These are phyloP conservation scores for Coccomyxa subellipsoidea DNA, from an alignment of 163 green algal genomes.

Conservation along the genomic window DNA sequence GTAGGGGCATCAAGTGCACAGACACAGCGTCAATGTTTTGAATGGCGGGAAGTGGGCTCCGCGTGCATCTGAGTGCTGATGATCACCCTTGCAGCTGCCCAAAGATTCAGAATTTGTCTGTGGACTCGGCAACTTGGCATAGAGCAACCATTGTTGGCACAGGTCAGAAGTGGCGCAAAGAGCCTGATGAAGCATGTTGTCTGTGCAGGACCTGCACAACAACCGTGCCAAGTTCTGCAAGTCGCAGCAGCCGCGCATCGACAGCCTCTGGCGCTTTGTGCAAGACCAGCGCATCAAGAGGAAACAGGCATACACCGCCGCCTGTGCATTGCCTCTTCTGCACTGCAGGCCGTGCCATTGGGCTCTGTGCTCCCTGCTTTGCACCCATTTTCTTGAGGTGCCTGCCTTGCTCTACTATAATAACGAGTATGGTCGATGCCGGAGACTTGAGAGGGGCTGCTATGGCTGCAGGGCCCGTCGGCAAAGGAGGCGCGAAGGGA, in stretches of 20 bases:
- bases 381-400: neutral
- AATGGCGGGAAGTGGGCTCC: no score
- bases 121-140: no score
- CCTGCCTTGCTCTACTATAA: neutral
- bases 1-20: no score
- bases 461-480: constrained; percentile 26
- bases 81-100: no score
- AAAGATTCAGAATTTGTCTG: no score
- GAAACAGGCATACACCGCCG: constrained; percentile 20
- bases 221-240: constrained; percentile 21
- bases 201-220: constrained; percentile 33
- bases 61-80: no score
- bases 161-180: no score
- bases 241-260: constrained; percentile 23
- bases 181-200: no score
- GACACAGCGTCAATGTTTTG: no score
- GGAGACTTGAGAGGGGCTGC: neutral
- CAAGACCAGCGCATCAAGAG: constrained; percentile 33
- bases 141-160: no score
- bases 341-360: neutral
- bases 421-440: neutral
- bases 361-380: neutral
- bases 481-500: constrained; percentile 32
- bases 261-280: constrained; percentile 35
- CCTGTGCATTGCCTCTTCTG: neutral